Evolutionary conservation across 1,284 basidiomycete genomes (phyloP).

Genomic region (Cerioporus squamosus): DNA sequence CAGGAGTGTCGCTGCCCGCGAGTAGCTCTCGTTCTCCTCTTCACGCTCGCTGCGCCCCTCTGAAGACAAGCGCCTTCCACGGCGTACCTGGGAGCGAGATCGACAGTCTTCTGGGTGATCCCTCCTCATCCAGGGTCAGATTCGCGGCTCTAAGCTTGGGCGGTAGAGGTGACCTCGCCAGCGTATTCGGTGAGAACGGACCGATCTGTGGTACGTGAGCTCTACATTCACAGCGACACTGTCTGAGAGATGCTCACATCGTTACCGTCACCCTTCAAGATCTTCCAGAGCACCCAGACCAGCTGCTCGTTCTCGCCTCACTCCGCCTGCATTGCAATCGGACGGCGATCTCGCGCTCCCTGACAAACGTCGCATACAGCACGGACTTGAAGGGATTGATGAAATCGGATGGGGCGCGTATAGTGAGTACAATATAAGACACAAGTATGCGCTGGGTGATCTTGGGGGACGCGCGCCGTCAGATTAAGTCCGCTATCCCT

Average conservation of each 20-base stretch:
- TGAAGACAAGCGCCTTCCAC: conserved; percentile 14
- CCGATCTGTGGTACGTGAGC: conserved; percentile 56
- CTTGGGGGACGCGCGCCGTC: conserved; percentile 37
- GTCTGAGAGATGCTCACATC: conserved; percentile 54
- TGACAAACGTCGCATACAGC: conserved; percentile 63
- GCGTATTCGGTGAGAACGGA: conserved; percentile 72
- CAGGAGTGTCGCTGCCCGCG: conserved; percentile 65
- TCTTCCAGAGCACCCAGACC: conserved; percentile 84
- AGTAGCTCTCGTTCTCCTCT: conserved; percentile 41
- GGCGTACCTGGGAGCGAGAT: conserved; percentile 6
- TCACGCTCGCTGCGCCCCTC: conserved; percentile 41
- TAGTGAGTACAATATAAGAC: conserved; percentile 74
- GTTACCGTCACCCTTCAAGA: conserved; percentile 75
- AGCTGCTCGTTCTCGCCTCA: conserved; percentile 72
- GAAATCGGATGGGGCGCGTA: conserved; percentile 76
- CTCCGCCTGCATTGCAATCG: conserved; percentile 50
- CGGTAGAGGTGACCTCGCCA: conserved; percentile 71
- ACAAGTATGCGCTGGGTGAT: conserved; percentile 73
- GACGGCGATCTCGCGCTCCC: conserved; percentile 64
- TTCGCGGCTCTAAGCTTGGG: conserved; percentile 72
- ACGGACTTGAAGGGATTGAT: conserved; percentile 80
- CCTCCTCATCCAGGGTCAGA: conserved; percentile 64
- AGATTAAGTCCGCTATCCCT: conserved; percentile 3
- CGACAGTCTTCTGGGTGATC: conserved; percentile 49
- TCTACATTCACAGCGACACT: neutral